A percentile compares a stretch with the other conserved stretches of the same genome.
Conservation (phyloP, 352 stramenopile species). For the Globisporangium heterothallicum region DNA sequence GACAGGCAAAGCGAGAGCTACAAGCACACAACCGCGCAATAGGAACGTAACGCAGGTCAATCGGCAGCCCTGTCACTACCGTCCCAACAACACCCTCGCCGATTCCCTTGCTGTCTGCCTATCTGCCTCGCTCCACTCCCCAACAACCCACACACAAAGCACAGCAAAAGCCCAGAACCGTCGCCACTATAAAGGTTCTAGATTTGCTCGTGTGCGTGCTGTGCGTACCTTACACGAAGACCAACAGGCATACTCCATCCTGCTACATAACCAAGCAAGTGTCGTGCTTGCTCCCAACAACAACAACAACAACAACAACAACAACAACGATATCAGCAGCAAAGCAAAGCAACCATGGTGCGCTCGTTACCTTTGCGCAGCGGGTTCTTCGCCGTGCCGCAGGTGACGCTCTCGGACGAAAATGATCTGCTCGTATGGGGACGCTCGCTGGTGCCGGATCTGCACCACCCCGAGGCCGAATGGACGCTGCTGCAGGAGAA, state of each 20-base stretch:
- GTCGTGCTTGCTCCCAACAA: not conserved
- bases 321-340: not conserved
- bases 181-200: not conserved
- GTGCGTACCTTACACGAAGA: not conserved
- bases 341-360: constrained; percentile 43
- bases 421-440: constrained; percentile 65
- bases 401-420: constrained; percentile 60
- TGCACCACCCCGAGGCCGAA: constrained; percentile 66
- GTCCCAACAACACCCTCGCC: too few species aligned
- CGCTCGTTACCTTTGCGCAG: constrained; percentile 69
- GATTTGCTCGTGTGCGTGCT: not conserved
- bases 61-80: too few species aligned
- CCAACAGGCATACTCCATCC: not conserved
- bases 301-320: not conserved
- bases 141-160: not conserved
- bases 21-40: not conserved
- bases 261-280: not conserved
- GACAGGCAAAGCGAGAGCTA: not conserved
- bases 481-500: constrained; percentile 76
- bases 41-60: not conserved
- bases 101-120: not conserved
- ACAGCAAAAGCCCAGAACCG: not conserved
- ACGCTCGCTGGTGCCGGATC: constrained; percentile 60
- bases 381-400: constrained; percentile 68
- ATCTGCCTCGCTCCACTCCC: not conserved